Evolutionary conservation across 1,284 basidiomycete species (phyloP).

Genomic region (Gymnopus androsaceus): DNA sequence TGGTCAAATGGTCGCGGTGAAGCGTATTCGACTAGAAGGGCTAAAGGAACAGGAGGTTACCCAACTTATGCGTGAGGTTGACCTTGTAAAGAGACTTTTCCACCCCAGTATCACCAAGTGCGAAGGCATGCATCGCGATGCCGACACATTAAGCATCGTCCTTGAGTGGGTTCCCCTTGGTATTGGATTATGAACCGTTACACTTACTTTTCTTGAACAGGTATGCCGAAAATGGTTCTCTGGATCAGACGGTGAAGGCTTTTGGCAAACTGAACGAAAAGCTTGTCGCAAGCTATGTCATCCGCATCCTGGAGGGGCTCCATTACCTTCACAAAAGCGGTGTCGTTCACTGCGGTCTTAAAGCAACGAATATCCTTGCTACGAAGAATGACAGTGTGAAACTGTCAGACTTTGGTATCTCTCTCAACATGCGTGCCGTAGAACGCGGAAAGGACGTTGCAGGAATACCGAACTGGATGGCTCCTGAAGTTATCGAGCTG

Average conservation of each 20-base stretch:
- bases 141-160: conserved; percentile 85
- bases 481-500: conserved; percentile 90
- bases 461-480: conserved; percentile 98
- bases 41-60: conserved; percentile 83
- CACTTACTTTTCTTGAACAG: conserved; percentile 41
- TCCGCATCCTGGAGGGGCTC: conserved; percentile 91
- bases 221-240: conserved; percentile 91
- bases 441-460: conserved; percentile 88
- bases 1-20: conserved; percentile 94
- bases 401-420: conserved; percentile 97
- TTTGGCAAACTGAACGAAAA: conserved; percentile 91
- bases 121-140: conserved; percentile 91
- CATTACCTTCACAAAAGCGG: conserved; percentile 85
- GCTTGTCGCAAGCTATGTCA: conserved; percentile 86
- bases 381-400: conserved; percentile 98
- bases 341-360: conserved; percentile 91
- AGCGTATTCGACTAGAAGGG: conserved; percentile 86
- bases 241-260: conserved; percentile 87
- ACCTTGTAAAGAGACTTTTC: conserved; percentile 82
- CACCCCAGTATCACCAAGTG: conserved; percentile 97
- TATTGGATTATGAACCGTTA: conserved; percentile 18
- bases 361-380: conserved; percentile 97
- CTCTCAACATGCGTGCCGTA: conserved; percentile 96
- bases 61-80: conserved; percentile 90
- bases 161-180: conserved; percentile 70